These are phyloP conservation scores for Phytophthora pistaciae DNA, from an alignment of 352 stramenopile genomes.

Conservation along the genomic window DNA sequence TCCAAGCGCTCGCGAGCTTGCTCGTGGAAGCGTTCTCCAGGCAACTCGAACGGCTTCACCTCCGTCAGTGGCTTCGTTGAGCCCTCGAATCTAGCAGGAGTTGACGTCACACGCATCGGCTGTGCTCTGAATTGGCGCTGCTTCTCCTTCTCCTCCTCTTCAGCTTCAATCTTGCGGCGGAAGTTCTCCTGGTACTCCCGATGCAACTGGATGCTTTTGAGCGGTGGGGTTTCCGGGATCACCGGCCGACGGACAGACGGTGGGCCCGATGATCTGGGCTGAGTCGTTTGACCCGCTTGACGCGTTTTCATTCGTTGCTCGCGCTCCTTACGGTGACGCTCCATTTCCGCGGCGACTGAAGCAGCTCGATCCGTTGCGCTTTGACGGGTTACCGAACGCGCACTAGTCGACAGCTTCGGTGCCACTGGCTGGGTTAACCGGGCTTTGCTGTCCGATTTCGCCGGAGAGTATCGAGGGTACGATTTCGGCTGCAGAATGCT, in stretches of 20 bases:
- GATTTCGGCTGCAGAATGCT: constrained; percentile 58
- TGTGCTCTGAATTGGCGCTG: constrained; percentile 78
- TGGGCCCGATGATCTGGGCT: constrained; percentile 25
- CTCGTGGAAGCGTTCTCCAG: constrained; percentile 63
- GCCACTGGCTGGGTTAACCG: constrained; percentile 53
- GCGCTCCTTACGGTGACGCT: constrained; percentile 53
- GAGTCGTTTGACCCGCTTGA: constrained; percentile 14
- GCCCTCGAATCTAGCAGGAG: constrained; percentile 67
- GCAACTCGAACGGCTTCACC: constrained; percentile 69
- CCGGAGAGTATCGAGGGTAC: constrained; percentile 35
- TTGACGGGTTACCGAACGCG: constrained; percentile 40
- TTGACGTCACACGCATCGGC: constrained; percentile 69
- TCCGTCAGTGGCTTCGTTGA: constrained; percentile 80
- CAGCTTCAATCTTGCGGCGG: constrained; percentile 59
- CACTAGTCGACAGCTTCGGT: constrained; percentile 56
- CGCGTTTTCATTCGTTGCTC: constrained; percentile 48
- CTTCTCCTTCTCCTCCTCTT: constrained; percentile 63
- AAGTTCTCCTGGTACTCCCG: constrained; percentile 80
- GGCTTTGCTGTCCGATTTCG: constrained; percentile 38
- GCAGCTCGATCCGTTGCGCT: constrained; percentile 43
- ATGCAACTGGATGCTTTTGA: constrained; percentile 79
- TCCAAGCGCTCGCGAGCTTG: constrained; percentile 69
- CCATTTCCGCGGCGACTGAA: constrained; percentile 42
- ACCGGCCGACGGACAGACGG: constrained; percentile 43
- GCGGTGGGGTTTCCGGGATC: constrained; percentile 73